Evolutionary conservation across 495 filamentous ascomycete genomes (phyloP).

Genomic region (Hypoxylon rickii): DNA sequence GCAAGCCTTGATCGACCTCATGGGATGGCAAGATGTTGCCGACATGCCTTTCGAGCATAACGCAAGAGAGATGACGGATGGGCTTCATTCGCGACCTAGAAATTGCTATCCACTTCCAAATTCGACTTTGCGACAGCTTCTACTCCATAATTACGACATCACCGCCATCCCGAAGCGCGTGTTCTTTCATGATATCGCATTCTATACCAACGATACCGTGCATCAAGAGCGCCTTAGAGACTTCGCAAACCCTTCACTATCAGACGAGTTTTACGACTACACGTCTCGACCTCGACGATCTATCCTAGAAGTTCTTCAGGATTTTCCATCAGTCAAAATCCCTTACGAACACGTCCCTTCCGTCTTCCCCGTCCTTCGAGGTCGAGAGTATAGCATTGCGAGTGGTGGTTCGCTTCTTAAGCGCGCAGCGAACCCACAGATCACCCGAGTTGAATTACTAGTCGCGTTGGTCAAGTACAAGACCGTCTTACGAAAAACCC

Average conservation of each 20-base stretch:
- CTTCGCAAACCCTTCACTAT: slow-evolving; percentile 73
- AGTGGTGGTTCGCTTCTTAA: slow-evolving; percentile 59
- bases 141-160: slow-evolving; percentile 83
- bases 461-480: slow-evolving; percentile 91
- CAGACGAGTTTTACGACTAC: slow-evolving; percentile 95
- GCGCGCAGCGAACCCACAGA: neutral
- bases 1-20: slow-evolving; percentile 69
- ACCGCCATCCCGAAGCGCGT: slow-evolving; percentile 83
- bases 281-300: slow-evolving; percentile 88
- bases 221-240: slow-evolving; percentile 84
- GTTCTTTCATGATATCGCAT: slow-evolving; percentile 77
- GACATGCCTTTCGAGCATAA: slow-evolving; percentile 59
- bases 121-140: slow-evolving; percentile 73
- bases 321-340: slow-evolving; percentile 83
- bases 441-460: slow-evolving; percentile 70
- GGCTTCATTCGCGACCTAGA: slow-evolving; percentile 29
- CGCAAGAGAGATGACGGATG: slow-evolving; percentile 40
- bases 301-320: slow-evolving; percentile 87
- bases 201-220: slow-evolving; percentile 69
- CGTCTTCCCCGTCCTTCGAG: slow-evolving; percentile 74
- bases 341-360: slow-evolving; percentile 72
- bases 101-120: slow-evolving; percentile 42
- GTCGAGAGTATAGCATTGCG: slow-evolving; percentile 86
- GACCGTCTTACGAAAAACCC: slow-evolving; percentile 81
- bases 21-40: slow-evolving; percentile 75